Evolutionary conservation across 441 rosid species (phyloP).

Genomic region (Brassica hybrid): DNA sequence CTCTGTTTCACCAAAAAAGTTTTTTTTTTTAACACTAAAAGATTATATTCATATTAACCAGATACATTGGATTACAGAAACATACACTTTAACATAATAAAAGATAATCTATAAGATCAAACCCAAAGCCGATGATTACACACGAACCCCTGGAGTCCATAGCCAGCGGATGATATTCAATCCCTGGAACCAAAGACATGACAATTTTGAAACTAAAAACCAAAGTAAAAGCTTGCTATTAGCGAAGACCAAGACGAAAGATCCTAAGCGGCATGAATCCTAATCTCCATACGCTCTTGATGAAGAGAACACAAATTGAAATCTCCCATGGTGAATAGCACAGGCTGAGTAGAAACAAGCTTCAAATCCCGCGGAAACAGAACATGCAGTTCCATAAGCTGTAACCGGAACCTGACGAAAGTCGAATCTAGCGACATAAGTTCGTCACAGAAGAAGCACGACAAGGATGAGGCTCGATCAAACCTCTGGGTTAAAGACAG

Average conservation of each 20-base stretch:
- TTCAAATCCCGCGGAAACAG: neutral
- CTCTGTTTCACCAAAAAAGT: too few relatives aligned
- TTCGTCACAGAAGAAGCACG: too few relatives aligned
- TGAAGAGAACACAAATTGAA: neutral
- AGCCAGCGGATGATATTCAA: neutral
- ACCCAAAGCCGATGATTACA: neutral
- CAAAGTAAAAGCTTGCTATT: neutral
- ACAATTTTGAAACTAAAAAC: neutral
- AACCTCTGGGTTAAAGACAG: too few relatives aligned
- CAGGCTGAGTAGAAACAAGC: neutral
- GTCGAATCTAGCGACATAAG: too few relatives aligned
- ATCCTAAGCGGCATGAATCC: neutral
- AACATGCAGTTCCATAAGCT: neutral
- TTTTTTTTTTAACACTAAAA: too few relatives aligned
- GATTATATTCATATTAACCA: too few relatives aligned
- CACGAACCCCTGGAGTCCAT: neutral
- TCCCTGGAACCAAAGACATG: neutral
- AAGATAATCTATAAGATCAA: neutral
- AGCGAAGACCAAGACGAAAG: neutral
- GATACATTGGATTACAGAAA: too few relatives aligned
- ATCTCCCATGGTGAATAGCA: neutral
- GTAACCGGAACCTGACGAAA: neutral
- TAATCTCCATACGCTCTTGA: neutral
- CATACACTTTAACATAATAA: too few relatives aligned
- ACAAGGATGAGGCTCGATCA: too few relatives aligned